Percentiles rank a stretch among this genome's conserved stretches.
phyloP scores from a whole-genome alignment of 2,329 filamentous ascomycete species.

The Chaetomium olivaceum region DNA sequence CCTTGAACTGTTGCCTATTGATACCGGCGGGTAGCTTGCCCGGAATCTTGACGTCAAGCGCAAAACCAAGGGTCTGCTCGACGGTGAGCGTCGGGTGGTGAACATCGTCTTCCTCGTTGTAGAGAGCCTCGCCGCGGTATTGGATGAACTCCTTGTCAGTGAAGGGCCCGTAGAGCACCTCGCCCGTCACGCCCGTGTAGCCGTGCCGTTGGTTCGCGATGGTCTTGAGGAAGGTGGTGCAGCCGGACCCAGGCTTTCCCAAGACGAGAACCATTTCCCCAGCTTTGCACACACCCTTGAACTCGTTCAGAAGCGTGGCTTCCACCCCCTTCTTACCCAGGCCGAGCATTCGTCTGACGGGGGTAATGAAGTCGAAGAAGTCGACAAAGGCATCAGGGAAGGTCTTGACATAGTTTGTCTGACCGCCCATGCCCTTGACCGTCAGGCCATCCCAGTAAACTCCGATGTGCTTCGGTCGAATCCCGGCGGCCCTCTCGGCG shows the following conservation, averaged over 20 bases:
- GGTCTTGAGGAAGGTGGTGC: constrained; percentile 68
- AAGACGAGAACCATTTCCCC: constrained; percentile 89
- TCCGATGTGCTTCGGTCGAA: constrained; percentile 76
- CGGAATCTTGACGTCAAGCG: constrained; percentile 80
- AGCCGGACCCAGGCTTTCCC: constrained; percentile 72
- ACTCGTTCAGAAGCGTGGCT: constrained; percentile 71
- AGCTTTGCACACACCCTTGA: constrained; percentile 69
- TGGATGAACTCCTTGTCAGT: constrained; percentile 68
- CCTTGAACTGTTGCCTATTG: constrained; percentile 70
- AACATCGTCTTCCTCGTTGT: constrained; percentile 84
- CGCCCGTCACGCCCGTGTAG: constrained; percentile 60
- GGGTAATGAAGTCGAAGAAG: constrained; percentile 74
- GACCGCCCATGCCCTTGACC: constrained; percentile 72
- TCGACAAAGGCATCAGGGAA: constrained; percentile 76
- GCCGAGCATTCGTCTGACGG: constrained; percentile 63
- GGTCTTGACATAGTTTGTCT: constrained; percentile 70
- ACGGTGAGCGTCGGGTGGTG: constrained; percentile 86
- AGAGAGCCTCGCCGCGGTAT: constrained; percentile 80
- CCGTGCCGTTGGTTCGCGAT: constrained; percentile 66
- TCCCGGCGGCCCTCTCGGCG: constrained; percentile 74
- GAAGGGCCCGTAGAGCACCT: constrained; percentile 77
- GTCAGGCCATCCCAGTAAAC: constrained; percentile 78
- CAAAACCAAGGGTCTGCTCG: constrained; percentile 82
- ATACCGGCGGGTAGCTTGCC: constrained; percentile 75
- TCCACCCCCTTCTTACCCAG: constrained; percentile 68